Evolutionary conservation across 2,329 filamentous ascomycete genomes (phyloP), one percentile per base, ranked within the genome.

Genomic region (Endocalyx cinctus): DNA sequence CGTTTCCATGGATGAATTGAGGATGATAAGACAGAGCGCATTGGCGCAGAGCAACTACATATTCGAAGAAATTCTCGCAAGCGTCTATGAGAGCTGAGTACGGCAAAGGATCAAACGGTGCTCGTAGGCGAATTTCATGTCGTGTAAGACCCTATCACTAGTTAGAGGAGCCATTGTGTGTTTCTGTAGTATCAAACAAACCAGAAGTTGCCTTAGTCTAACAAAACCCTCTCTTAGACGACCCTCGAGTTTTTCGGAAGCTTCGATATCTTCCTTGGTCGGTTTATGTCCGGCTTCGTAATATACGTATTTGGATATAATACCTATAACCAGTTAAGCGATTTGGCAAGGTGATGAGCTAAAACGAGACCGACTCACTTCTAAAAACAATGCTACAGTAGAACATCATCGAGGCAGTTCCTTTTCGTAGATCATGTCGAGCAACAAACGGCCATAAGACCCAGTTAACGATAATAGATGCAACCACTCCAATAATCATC

Each of bases 391-490:
- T 67, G 37, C 71, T 74, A 37, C 69, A 66, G 45, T 76, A 75
- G 30, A 77, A 70, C 43, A 79, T 59, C 70, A 75, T 78, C 3
- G 66, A 60, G 1, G 73, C 72, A 2, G 77, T 50, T 0, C 71
- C 72, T 37, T 69, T 71, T 15, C 74, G 59, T 11, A 79, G 61
- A 48, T 78, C 74, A 43, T 77, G 74, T 10, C 75, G 63, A 10
- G 75, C 74, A 5, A 79, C 64, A 41, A 79, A 79, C 3, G 75
- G 75, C 75, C 75, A 79, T 4, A 79, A 55, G 10, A 74, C 46
- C 74, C 73, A 79, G 42, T 77, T 79, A 11, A 77, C 65, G 1
- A 74, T 40, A 10, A 78, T 61, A 1, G 74, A 72, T 2, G 68
- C 62, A 1, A 72, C 59, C 4, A 74, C 68, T 3, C 74, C 75